Percentiles rank a stretch among this genome's conserved stretches.
Conservation (phyloP, 257 asterid species). For the Lycium ferocissimum region DNA sequence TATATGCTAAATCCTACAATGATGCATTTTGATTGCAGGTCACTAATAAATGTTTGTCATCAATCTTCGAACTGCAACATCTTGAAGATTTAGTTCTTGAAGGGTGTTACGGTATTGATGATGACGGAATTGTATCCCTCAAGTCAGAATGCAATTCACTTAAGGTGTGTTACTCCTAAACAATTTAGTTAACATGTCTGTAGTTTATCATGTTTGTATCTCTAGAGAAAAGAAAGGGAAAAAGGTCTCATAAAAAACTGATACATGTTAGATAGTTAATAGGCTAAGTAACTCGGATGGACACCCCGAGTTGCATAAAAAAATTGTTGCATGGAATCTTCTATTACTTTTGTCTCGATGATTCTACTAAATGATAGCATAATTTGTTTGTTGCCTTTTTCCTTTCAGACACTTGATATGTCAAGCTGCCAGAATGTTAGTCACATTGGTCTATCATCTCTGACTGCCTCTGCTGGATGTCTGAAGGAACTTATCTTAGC, state of each 20-base stretch:
- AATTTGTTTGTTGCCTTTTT: background rate
- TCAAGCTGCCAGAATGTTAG: constrained; percentile 84
- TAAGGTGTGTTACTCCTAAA: constrained; percentile 50
- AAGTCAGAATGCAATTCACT: constrained; percentile 67
- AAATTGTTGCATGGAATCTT: too few species aligned
- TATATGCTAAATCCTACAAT: background rate
- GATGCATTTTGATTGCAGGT: constrained; percentile 41
- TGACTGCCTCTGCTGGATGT: constrained; percentile 61
- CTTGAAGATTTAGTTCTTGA: constrained; percentile 77
- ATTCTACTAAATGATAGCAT: too few species aligned
- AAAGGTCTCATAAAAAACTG: too few species aligned
- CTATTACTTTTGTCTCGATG: too few species aligned
- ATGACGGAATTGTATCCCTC: constrained; percentile 67
- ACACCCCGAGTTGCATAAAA: too few species aligned
- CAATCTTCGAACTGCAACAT: constrained; percentile 65
- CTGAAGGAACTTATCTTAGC: constrained; percentile 71
- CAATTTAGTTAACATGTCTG: background rate
- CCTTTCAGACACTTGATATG: constrained; percentile 75
- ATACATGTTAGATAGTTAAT: background rate
- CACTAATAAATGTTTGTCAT: constrained; percentile 62
- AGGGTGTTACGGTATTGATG: constrained; percentile 84
- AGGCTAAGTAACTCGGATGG: background rate
- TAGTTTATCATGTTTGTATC: background rate
- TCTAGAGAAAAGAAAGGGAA: too few species aligned
- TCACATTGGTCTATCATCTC: constrained; percentile 73